Evolutionary conservation across 192 early-diverging fungal genomes (phyloP).

Genomic region (Linnemannia exigua): DNA sequence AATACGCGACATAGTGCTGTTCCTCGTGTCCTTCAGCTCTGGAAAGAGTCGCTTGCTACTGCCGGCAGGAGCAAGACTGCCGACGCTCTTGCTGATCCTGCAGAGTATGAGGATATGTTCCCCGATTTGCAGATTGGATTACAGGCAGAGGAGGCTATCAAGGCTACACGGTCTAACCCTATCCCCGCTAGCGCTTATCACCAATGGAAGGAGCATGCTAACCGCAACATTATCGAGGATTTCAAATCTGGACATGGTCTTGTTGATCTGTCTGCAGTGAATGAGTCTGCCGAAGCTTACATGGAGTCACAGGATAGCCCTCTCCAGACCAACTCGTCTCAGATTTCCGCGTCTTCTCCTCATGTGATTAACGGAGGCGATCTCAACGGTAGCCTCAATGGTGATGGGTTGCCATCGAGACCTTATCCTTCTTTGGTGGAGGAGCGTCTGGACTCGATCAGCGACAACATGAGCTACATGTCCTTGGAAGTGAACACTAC

Average conservation of each 20-base stretch:
- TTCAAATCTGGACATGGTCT: constrained; percentile 42
- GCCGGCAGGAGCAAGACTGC: constrained; percentile 85
- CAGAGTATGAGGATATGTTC: constrained; percentile 89
- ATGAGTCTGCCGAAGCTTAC: neutral
- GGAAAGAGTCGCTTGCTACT: constrained; percentile 82
- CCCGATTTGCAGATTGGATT: constrained; percentile 78
- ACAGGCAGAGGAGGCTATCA: constrained; percentile 65
- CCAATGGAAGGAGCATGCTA: constrained; percentile 69
- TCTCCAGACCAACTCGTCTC: neutral
- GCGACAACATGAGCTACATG: constrained; percentile 77
- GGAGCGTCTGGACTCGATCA: constrained; percentile 51
- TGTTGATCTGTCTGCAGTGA: constrained; percentile 7
- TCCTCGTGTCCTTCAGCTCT: constrained; percentile 76
- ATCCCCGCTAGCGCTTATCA: constrained; percentile 65
- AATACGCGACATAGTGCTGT: constrained; percentile 59
- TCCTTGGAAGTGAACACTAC: constrained; percentile 86
- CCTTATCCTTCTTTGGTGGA: constrained; percentile 47
- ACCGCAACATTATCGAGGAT: constrained; percentile 70
- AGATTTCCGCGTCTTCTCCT: constrained; percentile 13
- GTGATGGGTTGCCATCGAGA: constrained; percentile 18
- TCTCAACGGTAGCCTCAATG: constrained; percentile 7
- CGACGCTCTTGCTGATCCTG: constrained; percentile 90
- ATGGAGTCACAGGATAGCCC: constrained; percentile 6
- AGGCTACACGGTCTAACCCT: constrained; percentile 36
- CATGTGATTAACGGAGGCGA: constrained; percentile 20